Evolutionary conservation across 1,139 yeast genomes (phyloP).

Genomic region (Sugiyamaella sp.): DNA sequence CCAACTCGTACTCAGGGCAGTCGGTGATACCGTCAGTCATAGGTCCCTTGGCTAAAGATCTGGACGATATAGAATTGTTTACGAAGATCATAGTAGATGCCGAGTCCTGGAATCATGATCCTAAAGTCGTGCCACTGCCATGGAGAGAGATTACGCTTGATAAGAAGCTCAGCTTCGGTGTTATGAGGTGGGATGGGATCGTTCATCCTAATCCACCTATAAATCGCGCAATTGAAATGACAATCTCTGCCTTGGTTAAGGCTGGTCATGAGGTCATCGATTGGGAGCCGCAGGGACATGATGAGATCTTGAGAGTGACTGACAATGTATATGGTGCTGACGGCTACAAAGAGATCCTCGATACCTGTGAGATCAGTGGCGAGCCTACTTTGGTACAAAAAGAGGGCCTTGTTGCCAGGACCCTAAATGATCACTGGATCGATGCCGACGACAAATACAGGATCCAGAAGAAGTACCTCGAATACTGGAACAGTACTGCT

Average conservation of each 20-base stretch:
- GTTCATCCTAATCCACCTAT: conserved; percentile 51
- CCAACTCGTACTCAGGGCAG: conserved; percentile 54
- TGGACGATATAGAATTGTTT: conserved; percentile 59
- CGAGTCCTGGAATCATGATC: conserved; percentile 59
- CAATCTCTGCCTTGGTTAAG: conserved; percentile 33
- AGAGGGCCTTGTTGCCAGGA: conserved; percentile 38
- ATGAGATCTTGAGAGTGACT: conserved; percentile 17
- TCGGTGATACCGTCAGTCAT: conserved; percentile 45
- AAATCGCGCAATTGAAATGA: conserved; percentile 40
- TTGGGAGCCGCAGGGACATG: conserved; percentile 45
- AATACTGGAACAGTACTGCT: conserved; percentile 46
- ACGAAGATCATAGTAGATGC: conserved; percentile 46
- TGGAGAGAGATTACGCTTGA: conserved; percentile 45
- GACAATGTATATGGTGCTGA: conserved; percentile 27
- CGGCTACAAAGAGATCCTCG: conserved; percentile 40
- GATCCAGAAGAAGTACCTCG: conserved; percentile 43
- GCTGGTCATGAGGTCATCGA: conserved; percentile 49
- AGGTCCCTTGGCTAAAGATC: conserved; percentile 50
- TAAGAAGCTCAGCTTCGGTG: conserved; percentile 43
- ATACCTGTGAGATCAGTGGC: conserved; percentile 41
- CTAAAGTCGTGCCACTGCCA: conserved; percentile 51
- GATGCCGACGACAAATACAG: conserved; percentile 46
- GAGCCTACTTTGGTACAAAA: conserved; percentile 41
- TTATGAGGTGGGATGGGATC: conserved; percentile 39
- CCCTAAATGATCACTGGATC: conserved; percentile 51